Conservation (phyloP, 306 rosid genomes). For the Pyrus betulifolia region DNA sequence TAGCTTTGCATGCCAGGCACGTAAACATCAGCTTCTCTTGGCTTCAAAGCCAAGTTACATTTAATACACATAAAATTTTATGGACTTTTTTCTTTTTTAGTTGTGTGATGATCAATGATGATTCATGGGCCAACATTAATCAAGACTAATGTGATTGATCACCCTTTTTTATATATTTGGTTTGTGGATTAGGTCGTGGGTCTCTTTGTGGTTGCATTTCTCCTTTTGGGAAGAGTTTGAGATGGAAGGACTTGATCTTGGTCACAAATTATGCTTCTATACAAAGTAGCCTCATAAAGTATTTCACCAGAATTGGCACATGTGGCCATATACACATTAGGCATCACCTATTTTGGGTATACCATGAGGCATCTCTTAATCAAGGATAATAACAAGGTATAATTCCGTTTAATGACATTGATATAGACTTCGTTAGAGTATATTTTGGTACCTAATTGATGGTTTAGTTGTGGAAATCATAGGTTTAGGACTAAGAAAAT, state of each 20-base stretch:
- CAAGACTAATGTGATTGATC: constrained; percentile 4
- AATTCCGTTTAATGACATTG: neutral
- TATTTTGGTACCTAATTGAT: neutral
- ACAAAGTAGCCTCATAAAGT: neutral
- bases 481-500: neutral
- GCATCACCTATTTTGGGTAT: neutral
- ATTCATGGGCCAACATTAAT: constrained; percentile 8
- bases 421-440: neutral
- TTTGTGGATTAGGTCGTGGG: constrained; percentile 8
- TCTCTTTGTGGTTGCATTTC: constrained; percentile 33
- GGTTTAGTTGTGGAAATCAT: neutral
- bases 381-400: neutral
- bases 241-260: constrained; percentile 22
- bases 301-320: constrained; percentile 3
- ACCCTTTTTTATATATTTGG: neutral
- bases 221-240: constrained; percentile 26
- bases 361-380: neutral
- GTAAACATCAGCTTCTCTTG: constrained; percentile 51
- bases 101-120: constrained; percentile 12
- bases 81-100: neutral
- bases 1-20: constrained; percentile 55
- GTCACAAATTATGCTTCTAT: neutral
- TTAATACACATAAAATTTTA: constrained; percentile 11
- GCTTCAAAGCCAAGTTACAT: constrained; percentile 60
- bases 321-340: neutral